Conservation (phyloP, 2,329 filamentous ascomycete genomes). For the Xylariaceae sp. region DNA sequence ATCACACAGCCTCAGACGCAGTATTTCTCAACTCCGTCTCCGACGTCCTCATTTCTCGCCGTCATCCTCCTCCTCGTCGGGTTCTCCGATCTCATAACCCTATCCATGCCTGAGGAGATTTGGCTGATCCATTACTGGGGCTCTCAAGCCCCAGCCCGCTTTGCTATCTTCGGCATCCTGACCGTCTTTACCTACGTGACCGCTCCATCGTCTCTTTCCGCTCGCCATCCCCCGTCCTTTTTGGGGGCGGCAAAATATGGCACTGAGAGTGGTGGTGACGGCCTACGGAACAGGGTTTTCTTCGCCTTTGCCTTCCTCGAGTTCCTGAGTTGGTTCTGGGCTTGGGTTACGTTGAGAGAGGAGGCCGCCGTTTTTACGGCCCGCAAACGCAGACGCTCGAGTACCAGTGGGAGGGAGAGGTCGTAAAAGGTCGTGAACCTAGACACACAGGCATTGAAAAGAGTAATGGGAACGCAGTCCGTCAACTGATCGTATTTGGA, state of each 20-base stretch:
- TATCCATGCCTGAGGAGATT: slow-evolving; percentile 73
- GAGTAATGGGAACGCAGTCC: too few relatives aligned
- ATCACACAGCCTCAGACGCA: slow-evolving; percentile 65
- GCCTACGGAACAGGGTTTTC: slow-evolving; percentile 81
- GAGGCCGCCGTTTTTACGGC: slow-evolving; percentile 57
- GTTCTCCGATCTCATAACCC: slow-evolving; percentile 68
- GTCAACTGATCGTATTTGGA: too few relatives aligned
- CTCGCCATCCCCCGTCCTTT: slow-evolving; percentile 14
- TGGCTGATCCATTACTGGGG: slow-evolving; percentile 69
- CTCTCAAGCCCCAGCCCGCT: slow-evolving; percentile 64
- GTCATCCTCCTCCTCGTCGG: slow-evolving; percentile 68
- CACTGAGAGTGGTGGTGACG: slow-evolving; percentile 61
- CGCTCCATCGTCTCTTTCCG: slow-evolving; percentile 35
- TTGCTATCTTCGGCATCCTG: slow-evolving; percentile 60
- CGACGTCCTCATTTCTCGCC: slow-evolving; percentile 77
- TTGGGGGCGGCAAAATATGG: slow-evolving; percentile 42
- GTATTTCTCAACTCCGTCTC: slow-evolving; percentile 71
- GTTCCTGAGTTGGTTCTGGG: slow-evolving; percentile 87
- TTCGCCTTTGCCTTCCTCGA: slow-evolving; percentile 88
- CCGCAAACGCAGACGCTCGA: slow-evolving; percentile 42
- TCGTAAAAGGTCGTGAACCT: too few relatives aligned
- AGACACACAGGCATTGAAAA: neutral
- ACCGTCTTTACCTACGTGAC: slow-evolving; percentile 61
- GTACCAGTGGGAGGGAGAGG: slow-evolving; percentile 12
- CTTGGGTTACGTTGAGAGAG: slow-evolving; percentile 73